Conservation (phyloP, 164 flowering plant species). For the Saururus chinensis region DNA sequence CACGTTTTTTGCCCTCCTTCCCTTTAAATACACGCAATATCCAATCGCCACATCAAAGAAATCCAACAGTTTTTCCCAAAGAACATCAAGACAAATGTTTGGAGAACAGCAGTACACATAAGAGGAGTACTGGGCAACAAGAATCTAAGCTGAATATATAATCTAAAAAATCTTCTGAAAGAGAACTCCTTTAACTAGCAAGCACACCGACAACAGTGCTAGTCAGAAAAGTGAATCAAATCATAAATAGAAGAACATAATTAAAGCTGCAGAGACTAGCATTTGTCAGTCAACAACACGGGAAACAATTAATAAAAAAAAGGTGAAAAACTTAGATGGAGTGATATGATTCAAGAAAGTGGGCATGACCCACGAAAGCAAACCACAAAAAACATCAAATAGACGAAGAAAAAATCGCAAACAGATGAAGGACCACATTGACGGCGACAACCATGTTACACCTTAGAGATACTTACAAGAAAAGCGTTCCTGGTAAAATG, state of each 20-base stretch:
- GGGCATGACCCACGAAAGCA: background rate
- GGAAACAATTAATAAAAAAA: too few relatives aligned
- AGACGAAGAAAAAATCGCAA: too few relatives aligned
- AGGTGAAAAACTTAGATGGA: too few relatives aligned
- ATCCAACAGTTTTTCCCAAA: background rate
- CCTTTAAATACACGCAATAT: conserved; percentile 34
- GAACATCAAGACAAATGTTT: too few relatives aligned
- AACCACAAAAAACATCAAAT: too few relatives aligned
- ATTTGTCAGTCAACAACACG: background rate
- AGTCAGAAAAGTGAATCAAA: background rate
- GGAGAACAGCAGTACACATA: too few relatives aligned
- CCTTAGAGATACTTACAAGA: background rate
- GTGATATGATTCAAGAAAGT: too few relatives aligned
- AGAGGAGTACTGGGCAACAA: too few relatives aligned
- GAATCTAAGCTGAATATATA: background rate
- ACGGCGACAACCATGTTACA: background rate
- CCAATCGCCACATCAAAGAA: conserved; percentile 17
- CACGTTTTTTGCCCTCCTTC: conserved; percentile 17
- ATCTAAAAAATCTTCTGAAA: background rate
- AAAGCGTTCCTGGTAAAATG: background rate
- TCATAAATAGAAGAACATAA: background rate
- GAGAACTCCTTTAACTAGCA: background rate
- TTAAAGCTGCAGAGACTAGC: background rate
- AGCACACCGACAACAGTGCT: background rate
- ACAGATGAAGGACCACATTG: background rate